Evolutionary conservation across 495 filamentous ascomycete species (phyloP), one percentile per base, ranked within the genome.

Genomic region (Hypoxylon crocopeplum): DNA sequence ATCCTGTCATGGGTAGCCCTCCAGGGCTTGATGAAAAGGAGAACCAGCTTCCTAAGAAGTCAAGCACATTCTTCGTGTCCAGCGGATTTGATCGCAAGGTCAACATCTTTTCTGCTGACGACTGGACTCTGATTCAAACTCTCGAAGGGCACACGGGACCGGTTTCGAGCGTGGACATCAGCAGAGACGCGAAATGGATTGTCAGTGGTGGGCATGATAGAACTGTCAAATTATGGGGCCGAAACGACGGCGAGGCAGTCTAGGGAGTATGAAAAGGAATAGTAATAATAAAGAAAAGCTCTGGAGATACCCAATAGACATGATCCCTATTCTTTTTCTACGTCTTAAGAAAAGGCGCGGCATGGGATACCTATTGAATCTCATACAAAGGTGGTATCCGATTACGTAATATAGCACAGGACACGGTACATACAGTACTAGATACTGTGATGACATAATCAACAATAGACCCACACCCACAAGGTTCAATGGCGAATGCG

Each of bases 51-150:
- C 86, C 74, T 55, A 88, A 82, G 72, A 87, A 80, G 48, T 75
- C 91, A 3, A 89, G 93, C 38, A 96, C 94, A 2, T 97, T 97
- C 73, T 87, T 98, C 56, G 88, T 97, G 5, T 89, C 84, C 7
- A 85, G 88, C 56, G 94, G 94, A 1, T 97, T 99, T 64, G 95
- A 99, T 72, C 91, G 92, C 72, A 93, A 92, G 59, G 89, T 98
- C 72, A 96, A 97, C 66, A 79, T 98, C 39, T 97, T 93, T 73
- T 96, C 92, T 15, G 92, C 91, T 1, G 94, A 98, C 69, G 94
- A 98, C 71, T 98, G 95, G 94, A 87, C 89, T 2, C 79, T 94
- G 36, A 86, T 91, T 48, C 95, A 95, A 74, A 87, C 86, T 7
- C 75, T 99, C 62, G 91, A 86, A 59, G 95, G 93, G 2, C 94